Evolutionary conservation across 2,329 filamentous ascomycete species (phyloP), one percentile per base, ranked within the genome.

Genomic region (Sarocladiaceae sp.): DNA sequence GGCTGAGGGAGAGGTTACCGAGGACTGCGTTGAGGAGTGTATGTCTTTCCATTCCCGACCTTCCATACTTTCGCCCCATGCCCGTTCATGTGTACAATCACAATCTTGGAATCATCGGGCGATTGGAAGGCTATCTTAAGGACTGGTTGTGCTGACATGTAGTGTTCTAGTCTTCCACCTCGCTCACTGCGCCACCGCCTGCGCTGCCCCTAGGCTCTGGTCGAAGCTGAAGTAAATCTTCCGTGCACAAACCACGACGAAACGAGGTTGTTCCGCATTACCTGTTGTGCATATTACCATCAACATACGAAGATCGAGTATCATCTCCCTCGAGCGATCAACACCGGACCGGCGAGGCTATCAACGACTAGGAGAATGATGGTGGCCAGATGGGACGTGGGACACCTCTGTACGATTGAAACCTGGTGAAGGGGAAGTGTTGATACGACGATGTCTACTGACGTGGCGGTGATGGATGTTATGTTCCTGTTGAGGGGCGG

Each of bases 1-100:
- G 66, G 82, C 87, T 62, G 81, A 86, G 59, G 84, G 87, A 63
- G 86, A 78, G 52, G 77, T 86, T 64, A 84, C 88, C 66, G 94
- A 99, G 82, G 92, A 97, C 78, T 99, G 94, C 66, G 90, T 97
- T 61, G 94, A 99, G 80, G 94, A 99, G 80, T 99, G 94, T 97
- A 87, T 75, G 92, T 84, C 51, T 44, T n/a, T n/a, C 37, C 17
- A n/a, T n/a, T 29, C 42, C 23, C 25, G 22, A 23, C n/a, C 3
- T 37, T 47, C 11, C 42, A 4, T 4, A 15, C 26, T 18, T 29
- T 47, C 11, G n/a, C 18, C 39, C 22, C 28, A 29, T 6, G 7
- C 25, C 17, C 4, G n/a, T 13, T 25, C 23, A 42, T n/a, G 8
- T 8, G 37, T 18, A 22, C 18, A 7, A n/a, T 4, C 37, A 42